A percentile compares a stretch with the other conserved stretches of the same genome.
Evolutionary conservation across 1,284 basidiomycete species (phyloP).

Genomic region (Naganishia liquefaciens): DNA sequence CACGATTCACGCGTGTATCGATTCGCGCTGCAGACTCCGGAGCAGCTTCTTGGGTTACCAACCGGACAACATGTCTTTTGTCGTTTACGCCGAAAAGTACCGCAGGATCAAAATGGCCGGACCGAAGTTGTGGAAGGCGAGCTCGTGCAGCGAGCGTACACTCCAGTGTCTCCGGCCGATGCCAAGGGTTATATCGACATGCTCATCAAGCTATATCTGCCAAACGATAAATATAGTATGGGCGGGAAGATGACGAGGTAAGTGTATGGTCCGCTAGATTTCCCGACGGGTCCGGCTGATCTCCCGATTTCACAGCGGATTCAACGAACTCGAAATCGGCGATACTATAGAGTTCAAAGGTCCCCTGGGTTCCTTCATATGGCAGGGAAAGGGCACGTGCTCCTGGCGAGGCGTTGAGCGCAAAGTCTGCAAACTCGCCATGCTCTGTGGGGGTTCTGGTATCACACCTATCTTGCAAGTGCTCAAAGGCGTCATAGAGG

Average conservation of each 20-base stretch:
- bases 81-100: constrained; percentile 56
- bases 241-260: constrained; percentile 64
- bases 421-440: constrained; percentile 58
- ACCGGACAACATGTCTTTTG: constrained; percentile 67
- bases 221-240: constrained; percentile 52
- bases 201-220: constrained; percentile 64
- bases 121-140: constrained; percentile 48
- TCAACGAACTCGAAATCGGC: constrained; percentile 59
- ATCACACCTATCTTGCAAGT: constrained; percentile 66
- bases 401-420: constrained; percentile 54
- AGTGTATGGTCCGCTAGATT: neutral
- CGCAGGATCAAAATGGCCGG: constrained; percentile 19
- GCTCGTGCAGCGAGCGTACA: constrained; percentile 65
- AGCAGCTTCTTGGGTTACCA: constrained; percentile 63
- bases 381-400: constrained; percentile 57
- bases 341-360: constrained; percentile 66
- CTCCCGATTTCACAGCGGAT: constrained; percentile 42
- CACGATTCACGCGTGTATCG: constrained; percentile 62
- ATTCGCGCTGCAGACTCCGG: constrained; percentile 58
- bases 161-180: constrained; percentile 60
- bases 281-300: neutral
- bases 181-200: constrained; percentile 61
- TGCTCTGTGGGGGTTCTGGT: constrained; percentile 66
- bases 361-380: constrained; percentile 64
- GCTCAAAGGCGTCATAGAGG: constrained; percentile 59